Percentiles rank a stretch among this genome's conserved stretches.
These are phyloP conservation scores for Aspergillus carlsbadensis DNA, from an alignment of 495 filamentous ascomycete genomes.

Conservation along the genomic window DNA sequence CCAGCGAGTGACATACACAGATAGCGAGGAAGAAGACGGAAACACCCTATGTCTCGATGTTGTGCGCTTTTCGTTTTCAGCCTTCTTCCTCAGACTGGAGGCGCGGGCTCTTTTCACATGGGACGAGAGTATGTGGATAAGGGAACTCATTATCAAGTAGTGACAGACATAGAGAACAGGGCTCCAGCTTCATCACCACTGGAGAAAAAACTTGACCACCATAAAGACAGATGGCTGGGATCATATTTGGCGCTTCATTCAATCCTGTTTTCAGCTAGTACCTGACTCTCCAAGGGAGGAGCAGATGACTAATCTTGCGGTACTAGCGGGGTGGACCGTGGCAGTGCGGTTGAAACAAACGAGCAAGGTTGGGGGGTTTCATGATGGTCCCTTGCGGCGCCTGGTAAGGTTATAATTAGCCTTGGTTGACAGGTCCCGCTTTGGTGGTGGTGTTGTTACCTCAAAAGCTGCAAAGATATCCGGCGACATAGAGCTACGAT, in stretches of 20 bases:
- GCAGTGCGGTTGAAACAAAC: slow-evolving; percentile 4
- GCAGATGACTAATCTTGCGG: slow-evolving; percentile 6
- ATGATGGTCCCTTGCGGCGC: not conserved
- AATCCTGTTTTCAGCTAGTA: slow-evolving; percentile 14
- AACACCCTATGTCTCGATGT: slow-evolving; percentile 20
- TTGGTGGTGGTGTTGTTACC: not conserved
- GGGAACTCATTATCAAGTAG: slow-evolving; percentile 37
- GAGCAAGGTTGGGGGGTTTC: not conserved
- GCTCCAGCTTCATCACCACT: slow-evolving; percentile 25
- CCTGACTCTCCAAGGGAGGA: not conserved
- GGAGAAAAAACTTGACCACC: slow-evolving; percentile 6
- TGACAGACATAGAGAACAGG: slow-evolving; percentile 28
- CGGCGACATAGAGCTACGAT: no score
- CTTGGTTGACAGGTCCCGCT: not conserved
- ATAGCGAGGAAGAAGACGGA: slow-evolving; percentile 24
- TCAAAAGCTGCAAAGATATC: no score
- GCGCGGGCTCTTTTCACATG: slow-evolving; percentile 38
- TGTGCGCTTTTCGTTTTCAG: slow-evolving; percentile 25
- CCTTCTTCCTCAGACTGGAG: slow-evolving; percentile 31
- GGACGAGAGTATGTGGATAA: slow-evolving; percentile 30
- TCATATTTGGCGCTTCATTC: slow-evolving; percentile 4
- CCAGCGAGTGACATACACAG: slow-evolving; percentile 15
- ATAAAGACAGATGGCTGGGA: not conserved
- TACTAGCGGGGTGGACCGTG: not conserved
- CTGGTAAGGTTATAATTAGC: not conserved